Percentiles rank a stretch among this genome's conserved stretches.
phyloP scores from a whole-genome alignment of 1,284 basidiomycete genomes.

The Pascua sp. region DNA sequence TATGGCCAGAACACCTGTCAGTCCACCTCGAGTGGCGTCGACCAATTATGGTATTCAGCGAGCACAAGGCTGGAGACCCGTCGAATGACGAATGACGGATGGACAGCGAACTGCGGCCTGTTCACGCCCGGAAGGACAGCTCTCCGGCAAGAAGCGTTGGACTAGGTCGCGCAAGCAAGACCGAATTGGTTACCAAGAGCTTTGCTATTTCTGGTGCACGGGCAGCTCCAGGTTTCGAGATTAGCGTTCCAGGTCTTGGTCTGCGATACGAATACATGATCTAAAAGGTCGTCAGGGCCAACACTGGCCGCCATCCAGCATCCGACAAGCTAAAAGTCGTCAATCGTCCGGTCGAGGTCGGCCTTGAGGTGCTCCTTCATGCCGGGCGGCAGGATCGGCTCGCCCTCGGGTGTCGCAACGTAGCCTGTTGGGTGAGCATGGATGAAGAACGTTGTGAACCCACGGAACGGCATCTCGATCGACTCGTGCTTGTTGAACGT shows the following conservation, averaged over 20 bases:
- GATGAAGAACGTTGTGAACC: conserved; percentile 38
- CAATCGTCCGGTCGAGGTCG: conserved; percentile 82
- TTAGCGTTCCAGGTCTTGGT: neutral
- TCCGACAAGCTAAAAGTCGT: conserved; percentile 50
- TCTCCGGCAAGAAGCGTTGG: no score
- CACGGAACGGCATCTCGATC: conserved; percentile 92
- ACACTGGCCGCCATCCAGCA: neutral
- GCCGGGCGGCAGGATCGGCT: conserved; percentile 76
- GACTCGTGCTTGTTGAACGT: conserved; percentile 74
- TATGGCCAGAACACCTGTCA: no score
- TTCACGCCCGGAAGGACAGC: no score
- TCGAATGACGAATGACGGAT: no score
- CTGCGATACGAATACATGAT: no score
- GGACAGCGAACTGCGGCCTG: no score
- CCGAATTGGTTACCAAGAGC: neutral
- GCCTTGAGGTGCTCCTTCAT: conserved; percentile 80
- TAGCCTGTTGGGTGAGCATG: conserved; percentile 45
- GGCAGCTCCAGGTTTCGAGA: neutral
- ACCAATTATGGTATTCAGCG: no score
- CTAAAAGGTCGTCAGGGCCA: no score
- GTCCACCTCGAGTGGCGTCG: no score
- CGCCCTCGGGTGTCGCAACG: conserved; percentile 47
- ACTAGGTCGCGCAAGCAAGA: no score
- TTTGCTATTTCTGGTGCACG: neutral
- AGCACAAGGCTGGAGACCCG: no score